Percentiles rank a stretch among this genome's conserved stretches.
These are phyloP conservation scores for Prunus campanulata DNA, from an alignment of 306 rosid species.

Conservation along the genomic window DNA sequence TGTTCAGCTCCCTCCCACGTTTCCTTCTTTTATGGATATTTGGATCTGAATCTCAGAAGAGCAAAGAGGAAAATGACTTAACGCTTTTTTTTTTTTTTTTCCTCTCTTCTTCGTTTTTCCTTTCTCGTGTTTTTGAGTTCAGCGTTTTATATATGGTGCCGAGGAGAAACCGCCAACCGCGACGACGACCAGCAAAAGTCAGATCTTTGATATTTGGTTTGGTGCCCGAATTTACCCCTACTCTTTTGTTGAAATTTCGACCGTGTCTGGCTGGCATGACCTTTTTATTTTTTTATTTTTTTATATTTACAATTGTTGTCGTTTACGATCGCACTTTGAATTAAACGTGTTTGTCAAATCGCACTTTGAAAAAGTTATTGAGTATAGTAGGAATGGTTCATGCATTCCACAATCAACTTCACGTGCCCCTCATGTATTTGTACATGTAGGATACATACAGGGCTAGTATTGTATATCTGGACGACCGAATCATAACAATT, in stretches of 20 bases:
- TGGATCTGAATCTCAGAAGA: conserved; percentile 47
- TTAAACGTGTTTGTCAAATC: too few relatives aligned
- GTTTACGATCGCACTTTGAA: too few relatives aligned
- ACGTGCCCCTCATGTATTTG: too few relatives aligned
- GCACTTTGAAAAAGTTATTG: too few relatives aligned
- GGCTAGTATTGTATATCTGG: too few relatives aligned
- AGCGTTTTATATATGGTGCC: conserved; percentile 25
- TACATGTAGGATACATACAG: too few relatives aligned
- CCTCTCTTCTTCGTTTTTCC: neutral
- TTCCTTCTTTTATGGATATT: neutral
- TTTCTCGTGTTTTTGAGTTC: conserved; percentile 22
- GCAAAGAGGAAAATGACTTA: neutral
- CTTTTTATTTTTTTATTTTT: too few relatives aligned
- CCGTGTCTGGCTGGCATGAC: neutral
- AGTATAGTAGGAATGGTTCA: too few relatives aligned
- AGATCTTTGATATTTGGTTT: conserved; percentile 15
- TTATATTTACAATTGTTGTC: too few relatives aligned
- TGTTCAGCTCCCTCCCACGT: neutral
- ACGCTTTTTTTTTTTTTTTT: neutral
- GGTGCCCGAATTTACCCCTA: conserved; percentile 18
- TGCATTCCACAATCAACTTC: too few relatives aligned
- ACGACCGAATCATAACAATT: too few relatives aligned
- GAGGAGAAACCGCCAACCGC: conserved; percentile 66
- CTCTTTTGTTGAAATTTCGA: neutral
- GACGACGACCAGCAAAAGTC: conserved; percentile 30